phyloP scores from a whole-genome alignment of 2,329 filamentous ascomycete species.

The Tolypocladium capitatum region DNA sequence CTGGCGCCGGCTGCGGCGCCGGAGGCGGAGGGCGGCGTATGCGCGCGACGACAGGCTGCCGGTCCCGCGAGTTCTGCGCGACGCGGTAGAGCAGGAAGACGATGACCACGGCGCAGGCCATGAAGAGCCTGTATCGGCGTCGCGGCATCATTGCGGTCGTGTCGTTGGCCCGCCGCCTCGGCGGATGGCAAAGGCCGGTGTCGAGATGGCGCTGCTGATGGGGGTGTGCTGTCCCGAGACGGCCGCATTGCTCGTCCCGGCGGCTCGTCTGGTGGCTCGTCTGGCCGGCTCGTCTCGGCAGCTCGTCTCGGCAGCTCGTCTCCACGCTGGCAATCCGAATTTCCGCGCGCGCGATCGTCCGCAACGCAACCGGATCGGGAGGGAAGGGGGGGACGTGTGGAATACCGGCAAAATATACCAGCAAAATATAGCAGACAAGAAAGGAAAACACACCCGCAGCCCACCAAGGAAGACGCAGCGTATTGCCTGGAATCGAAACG shows the following conservation, averaged over 20 bases:
- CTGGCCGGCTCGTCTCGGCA: no score
- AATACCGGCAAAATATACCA: not conserved
- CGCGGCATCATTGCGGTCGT: conserved; percentile 35
- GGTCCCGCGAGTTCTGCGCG: conserved; percentile 26
- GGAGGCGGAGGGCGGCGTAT: not conserved
- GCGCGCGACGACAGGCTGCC: conserved; percentile 2
- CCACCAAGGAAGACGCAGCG: not conserved
- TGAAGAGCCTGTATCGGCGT: conserved; percentile 48
- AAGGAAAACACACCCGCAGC: not conserved
- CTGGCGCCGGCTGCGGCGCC: not conserved
- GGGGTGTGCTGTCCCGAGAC: not conserved
- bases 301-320: no score
- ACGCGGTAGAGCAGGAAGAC: conserved; percentile 41
- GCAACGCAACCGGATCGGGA: not conserved
- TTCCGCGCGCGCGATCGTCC: not conserved
- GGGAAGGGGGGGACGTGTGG: not conserved
- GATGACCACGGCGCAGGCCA: conserved; percentile 40
- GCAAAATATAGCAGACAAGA: not conserved
- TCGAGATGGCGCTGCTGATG: not conserved
- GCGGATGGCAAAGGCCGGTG: not conserved
- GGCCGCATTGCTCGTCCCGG: not conserved
- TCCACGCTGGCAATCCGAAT: not conserved
- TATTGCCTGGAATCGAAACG: not conserved
- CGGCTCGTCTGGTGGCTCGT: no score
- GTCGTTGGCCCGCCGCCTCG: not conserved